phyloP scores from a whole-genome alignment of 129 eudicot species.

The Artemisia tridentata region DNA sequence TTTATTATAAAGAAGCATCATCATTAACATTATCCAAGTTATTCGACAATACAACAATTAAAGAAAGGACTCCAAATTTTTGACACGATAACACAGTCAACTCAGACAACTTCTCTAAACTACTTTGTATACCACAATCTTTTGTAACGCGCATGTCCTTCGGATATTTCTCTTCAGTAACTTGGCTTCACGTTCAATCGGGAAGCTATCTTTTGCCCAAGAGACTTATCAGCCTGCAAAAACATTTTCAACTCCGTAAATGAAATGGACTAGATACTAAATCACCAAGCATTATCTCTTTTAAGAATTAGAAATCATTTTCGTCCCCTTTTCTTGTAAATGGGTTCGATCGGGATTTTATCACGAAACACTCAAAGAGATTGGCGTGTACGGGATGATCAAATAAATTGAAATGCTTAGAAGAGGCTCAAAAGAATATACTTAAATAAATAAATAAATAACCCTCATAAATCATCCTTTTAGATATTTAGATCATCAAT shows the following conservation, averaged over 20 bases:
- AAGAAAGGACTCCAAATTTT: constrained; percentile 21
- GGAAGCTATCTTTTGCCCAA: constrained; percentile 89
- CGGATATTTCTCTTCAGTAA: constrained; percentile 40
- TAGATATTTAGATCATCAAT: not conserved
- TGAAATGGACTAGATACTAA: not conserved
- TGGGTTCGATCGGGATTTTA: not conserved
- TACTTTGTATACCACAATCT: constrained; percentile 34
- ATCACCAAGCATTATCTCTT: not conserved
- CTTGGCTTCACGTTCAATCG: constrained; percentile 81
- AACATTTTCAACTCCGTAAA: not conserved
- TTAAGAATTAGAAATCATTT: not conserved
- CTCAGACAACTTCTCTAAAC: constrained; percentile 29
- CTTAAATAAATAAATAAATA: no score
- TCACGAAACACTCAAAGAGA: no score
- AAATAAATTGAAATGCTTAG: not conserved
- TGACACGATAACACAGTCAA: constrained; percentile 33
- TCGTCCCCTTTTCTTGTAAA: not conserved
- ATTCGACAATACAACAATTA: constrained; percentile 25
- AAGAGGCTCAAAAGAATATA: not conserved
- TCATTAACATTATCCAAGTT: constrained; percentile 18
- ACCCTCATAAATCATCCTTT: not conserved
- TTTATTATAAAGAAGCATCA: constrained; percentile 33
- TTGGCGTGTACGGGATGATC: not conserved
- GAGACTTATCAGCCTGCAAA: constrained; percentile 78
- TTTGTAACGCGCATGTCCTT: constrained; percentile 13